Evolutionary conservation across 2,329 filamentous ascomycete genomes (phyloP).

Genomic region (Huntiella bhutanensis): DNA sequence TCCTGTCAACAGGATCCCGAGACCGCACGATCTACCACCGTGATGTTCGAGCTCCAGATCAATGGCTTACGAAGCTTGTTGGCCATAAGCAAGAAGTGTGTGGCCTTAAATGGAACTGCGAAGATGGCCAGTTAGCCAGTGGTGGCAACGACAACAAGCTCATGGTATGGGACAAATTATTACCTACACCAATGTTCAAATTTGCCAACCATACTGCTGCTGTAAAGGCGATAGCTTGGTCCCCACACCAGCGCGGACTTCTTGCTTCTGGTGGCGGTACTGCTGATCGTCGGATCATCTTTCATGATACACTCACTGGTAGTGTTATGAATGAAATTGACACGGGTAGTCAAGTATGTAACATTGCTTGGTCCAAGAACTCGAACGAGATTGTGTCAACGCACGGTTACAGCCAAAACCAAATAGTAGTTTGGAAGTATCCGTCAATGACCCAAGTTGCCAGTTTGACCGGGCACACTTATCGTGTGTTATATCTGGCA

Average conservation of each 20-base stretch:
- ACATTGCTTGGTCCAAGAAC: slow-evolving; percentile 91
- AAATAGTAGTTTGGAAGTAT: slow-evolving; percentile 99
- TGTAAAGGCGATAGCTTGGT: slow-evolving; percentile 96
- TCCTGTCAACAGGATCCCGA: slow-evolving; percentile 83
- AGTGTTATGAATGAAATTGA: slow-evolving; percentile 71
- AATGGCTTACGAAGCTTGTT: slow-evolving; percentile 69
- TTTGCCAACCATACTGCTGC: slow-evolving; percentile 90
- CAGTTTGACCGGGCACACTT: slow-evolving; percentile 88
- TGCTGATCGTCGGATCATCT: slow-evolving; percentile 88
- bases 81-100: slow-evolving; percentile 98
- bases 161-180: slow-evolving; percentile 95
- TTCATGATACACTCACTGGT: slow-evolving; percentile 87
- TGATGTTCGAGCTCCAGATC: slow-evolving; percentile 81
- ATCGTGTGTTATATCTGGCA: slow-evolving; percentile 83
- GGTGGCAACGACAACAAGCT: slow-evolving; percentile 98
- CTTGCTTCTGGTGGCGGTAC: slow-evolving; percentile 94
- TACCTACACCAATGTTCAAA: slow-evolving; percentile 80
- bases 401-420: slow-evolving; percentile 93
- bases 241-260: slow-evolving; percentile 81
- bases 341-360: slow-evolving; percentile 97
- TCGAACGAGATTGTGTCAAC: slow-evolving; percentile 95
- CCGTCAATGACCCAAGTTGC: slow-evolving; percentile 95
- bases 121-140: slow-evolving; percentile 84
- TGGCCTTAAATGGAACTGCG: slow-evolving; percentile 89
- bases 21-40: slow-evolving; percentile 90